Base-by-base conservation (phyloP, 306 rosid species). In the Medicago lupulina region DNA sequence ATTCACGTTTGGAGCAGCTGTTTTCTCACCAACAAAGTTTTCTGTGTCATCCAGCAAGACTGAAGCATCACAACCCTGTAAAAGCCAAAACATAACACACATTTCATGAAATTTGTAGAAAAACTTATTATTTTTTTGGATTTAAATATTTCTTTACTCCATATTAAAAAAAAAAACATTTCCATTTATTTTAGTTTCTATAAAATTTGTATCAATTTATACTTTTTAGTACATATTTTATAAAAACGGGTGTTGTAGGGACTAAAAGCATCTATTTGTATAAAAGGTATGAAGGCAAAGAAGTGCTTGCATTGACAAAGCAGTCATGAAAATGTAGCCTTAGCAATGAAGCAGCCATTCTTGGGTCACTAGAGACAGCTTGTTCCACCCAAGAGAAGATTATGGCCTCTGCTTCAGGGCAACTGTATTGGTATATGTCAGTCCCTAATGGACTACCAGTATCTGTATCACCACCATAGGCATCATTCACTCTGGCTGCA, bases 301-400 rank as follows among this genome's bases (percentile, higher is more conserved):
- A 28, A 28, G 76, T 3, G 51, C 93, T 78, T 92, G 85, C 99
- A 88, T 92, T 90, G 71, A 89, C 99, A 79, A 95, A 90, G 83
- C 97, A 95, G 60, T 92, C 97, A 23, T 92, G 95, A 73, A 95
- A 95, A 70, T 94, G 98, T 25, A 92, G 97, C 59, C 92, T 89
- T 38, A 90, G 92, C 13, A 92, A 80, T 9, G 98, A 95, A 28
- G 98, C 98, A 2, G 99, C 92, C 97, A 92, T 88, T 73, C 99
- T 87, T 1, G 92, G 71, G 76, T 92, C 97, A 54, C 84, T 67
- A 16, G 76, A 46, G 39, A 90, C 75, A 5, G 88, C 91, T 14
- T 68, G 70, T 49, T 80, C 74, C 62, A 95, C 91, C 89, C 87
- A 84, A 28, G 88, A 84, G 85, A 81, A 90, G 82, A 92, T 79